These are phyloP conservation scores for Heritiera littoralis DNA, from an alignment of 345 rosid genomes.

Conservation along the genomic window DNA sequence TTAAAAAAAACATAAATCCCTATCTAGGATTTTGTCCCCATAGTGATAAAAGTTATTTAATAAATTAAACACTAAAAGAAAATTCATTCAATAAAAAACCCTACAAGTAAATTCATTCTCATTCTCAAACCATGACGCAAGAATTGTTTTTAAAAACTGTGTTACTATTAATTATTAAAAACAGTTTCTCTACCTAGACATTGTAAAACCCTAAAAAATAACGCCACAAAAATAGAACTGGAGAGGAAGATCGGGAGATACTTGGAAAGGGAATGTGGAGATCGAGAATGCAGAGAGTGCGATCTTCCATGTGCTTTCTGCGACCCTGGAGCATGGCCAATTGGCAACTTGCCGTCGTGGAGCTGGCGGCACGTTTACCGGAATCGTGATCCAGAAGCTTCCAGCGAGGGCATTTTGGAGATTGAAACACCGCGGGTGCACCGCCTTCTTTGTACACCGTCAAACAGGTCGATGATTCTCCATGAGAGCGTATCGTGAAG, in stretches of 20 bases:
- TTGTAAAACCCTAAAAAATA: background rate
- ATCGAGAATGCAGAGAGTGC: slow-evolving; percentile 74
- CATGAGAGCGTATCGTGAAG: slow-evolving; percentile 25
- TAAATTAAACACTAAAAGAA: background rate
- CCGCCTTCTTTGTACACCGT: slow-evolving; percentile 83
- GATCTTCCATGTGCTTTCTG: slow-evolving; percentile 75
- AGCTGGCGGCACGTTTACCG: slow-evolving; percentile 31
- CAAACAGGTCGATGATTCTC: slow-evolving; percentile 82
- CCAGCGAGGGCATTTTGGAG: slow-evolving; percentile 92
- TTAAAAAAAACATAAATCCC: background rate
- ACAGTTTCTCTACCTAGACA: background rate
- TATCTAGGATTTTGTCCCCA: background rate
- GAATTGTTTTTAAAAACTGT: background rate
- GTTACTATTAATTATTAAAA: background rate
- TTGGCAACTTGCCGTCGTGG: slow-evolving; percentile 50
- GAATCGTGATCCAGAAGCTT: slow-evolving; percentile 48
- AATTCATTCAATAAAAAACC: background rate
- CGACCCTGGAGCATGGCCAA: slow-evolving; percentile 71
- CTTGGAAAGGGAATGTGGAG: slow-evolving; percentile 80
- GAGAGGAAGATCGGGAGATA: slow-evolving; percentile 23
- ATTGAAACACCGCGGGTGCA: slow-evolving; percentile 81
- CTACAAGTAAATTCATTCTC: background rate
- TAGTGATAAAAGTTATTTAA: background rate
- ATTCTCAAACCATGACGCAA: background rate
- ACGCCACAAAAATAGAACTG: background rate